Evolutionary conservation across 225 moss, liverwort and hornwort species (phyloP), one percentile per base, ranked within the genome.

Genomic region (Pseudisothecium myosuroides): DNA sequence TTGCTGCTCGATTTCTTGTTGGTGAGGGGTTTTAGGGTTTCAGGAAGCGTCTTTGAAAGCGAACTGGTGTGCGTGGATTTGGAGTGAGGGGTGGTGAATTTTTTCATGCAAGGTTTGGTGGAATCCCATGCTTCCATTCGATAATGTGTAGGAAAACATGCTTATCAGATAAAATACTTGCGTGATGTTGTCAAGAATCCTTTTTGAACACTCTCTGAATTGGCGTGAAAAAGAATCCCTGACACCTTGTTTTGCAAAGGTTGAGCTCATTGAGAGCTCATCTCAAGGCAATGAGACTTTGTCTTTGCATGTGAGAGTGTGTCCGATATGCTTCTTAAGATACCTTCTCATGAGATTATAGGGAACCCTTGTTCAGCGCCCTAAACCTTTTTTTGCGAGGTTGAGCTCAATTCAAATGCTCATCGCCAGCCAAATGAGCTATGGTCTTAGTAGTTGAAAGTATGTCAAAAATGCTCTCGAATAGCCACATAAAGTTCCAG

Each of bases 71-170:
- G 50, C 37, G n/a, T 45, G 72, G 34, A 45, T 73, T 27, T 60
- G 91, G 94, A 76, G 94, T 95, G 65, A 92, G 86, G 80, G 88
- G 88, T 88, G 93, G 91, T 9, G 93, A 94, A 17, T 63, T 12
- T 62, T 55, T 47, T 55, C 45, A 64, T 86, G 81, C 29, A 43
- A 65, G 74, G 56, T 89, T 62, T 82, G 75, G 36, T 47, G 28
- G 12, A 81, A 66, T 74, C 19, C 64, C 10, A 6, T 43, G 49
- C n/a, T 79, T 31, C 21, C 29, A 77, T 82, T 68, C 36, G 23
- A 85, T 11, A 1, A 5, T 37, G 17, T 47, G 17, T 36, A 68
- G 63, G 52, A 41, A 19, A 73, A 12, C 19, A 24, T 45, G 43
- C 32, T 72, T 58, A 17, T 60, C 12, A 59, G 43, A 14, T 31